Base-by-base conservation (phyloP, 148 eudicot genomes). In the Silene conica region DNA sequence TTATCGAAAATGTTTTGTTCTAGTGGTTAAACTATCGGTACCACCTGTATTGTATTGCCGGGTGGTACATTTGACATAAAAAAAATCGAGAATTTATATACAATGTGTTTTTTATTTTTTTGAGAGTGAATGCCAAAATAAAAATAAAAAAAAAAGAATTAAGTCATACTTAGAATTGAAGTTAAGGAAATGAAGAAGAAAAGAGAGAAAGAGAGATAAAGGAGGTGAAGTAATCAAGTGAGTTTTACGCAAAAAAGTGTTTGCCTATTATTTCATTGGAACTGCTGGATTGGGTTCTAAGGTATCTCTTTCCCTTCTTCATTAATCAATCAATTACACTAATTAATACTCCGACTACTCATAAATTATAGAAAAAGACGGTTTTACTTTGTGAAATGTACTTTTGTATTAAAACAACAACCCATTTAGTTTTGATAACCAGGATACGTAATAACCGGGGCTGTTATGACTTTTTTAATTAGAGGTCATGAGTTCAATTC, bases 121-220 rank as follows among this genome's bases (percentile, higher is more conserved):
- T 73, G 62, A 19, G 26, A 25, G 57, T 78, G 46, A 74, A 76
- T 77, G 31, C 66, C 67, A 46, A 28, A 58, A n/a, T n/a, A n/a
- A n/a, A n/a, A n/a, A n/a, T n/a, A n/a, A n/a, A 54, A 52, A 63
- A 79, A 75, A 75, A 20, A 19, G 43, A 67, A 8, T n/a, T 8
- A 43, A 20, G 72, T 81, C 67, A 87, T 88, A 81, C 98, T 92
- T 92, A 87, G 85, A 83, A 78, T 79, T 90, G 38, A 92, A 89
- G 93, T 85, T 81, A 88, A 72, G 71, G 68, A 77, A 70, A 63
- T 58, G 71, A 76, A 69, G 75, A 77, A 80, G 56, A 13, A 48
- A 48, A 10, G 52, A 48, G 73, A 63, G 73, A 73, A 74, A 71
- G 73, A 74, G 68, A 63, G 73, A 46, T 19, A 8, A 31, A 52